These are phyloP conservation scores for Cutaneotrichosporon cyanovorans DNA, from an alignment of 1,284 basidiomycete species.

Conservation along the genomic window DNA sequence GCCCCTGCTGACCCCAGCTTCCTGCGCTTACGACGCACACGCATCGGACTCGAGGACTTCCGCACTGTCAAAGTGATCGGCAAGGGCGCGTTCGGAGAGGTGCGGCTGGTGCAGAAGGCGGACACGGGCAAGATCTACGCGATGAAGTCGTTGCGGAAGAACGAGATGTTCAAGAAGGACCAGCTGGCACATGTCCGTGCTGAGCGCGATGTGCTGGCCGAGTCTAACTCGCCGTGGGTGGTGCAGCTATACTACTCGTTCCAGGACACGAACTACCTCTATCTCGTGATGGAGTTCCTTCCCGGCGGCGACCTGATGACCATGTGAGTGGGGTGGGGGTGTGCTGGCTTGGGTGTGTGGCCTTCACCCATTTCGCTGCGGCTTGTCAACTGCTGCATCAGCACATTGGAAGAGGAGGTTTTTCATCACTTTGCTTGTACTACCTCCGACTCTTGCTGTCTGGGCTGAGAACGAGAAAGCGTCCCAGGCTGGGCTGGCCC, in stretches of 20 bases:
- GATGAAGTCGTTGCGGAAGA: conserved; percentile 97
- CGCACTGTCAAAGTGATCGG: conserved; percentile 97
- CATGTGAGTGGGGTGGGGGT: conserved; percentile 31
- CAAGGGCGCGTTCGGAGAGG: conserved; percentile 97
- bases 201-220: conserved; percentile 95
- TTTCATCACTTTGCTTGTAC: too few species aligned
- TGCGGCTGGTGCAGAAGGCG: conserved; percentile 89
- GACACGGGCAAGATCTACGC: conserved; percentile 98
- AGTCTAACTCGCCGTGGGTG: conserved; percentile 96
- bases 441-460: too few species aligned
- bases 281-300: conserved; percentile 98
- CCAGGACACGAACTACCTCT: conserved; percentile 91
- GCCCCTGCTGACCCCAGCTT: conserved; percentile 47
- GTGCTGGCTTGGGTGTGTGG: too few species aligned
- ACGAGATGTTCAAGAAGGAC: conserved; percentile 98
- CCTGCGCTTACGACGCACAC: conserved; percentile 80
- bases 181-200: conserved; percentile 96
- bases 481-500: too few species aligned
- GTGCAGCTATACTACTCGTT: conserved; percentile 99
- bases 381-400: too few species aligned
- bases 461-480: too few species aligned
- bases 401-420: too few species aligned
- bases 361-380: too few species aligned
- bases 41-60: conserved; percentile 89
- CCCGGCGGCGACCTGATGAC: conserved; percentile 95